Evolutionary conservation across 306 rosid species (phyloP), one percentile per base, ranked within the genome.

Genomic region (Erythrophleum fordii): DNA sequence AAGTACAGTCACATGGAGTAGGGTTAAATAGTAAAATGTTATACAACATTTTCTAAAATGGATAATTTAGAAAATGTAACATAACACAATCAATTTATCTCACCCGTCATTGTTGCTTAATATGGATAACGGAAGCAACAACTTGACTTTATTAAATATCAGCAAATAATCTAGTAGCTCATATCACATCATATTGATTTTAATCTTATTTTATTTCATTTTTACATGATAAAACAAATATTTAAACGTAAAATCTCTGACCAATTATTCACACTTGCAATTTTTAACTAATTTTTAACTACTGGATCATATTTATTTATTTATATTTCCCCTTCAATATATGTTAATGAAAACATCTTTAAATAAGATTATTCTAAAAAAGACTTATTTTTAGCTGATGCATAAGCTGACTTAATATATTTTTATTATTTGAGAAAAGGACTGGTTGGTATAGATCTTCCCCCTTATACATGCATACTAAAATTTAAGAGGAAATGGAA

Each of bases 71-170:
- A 62, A 62, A 14, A 28, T 28, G 39, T 28, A 26, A 60, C 8
- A 6, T 17, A 25, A 31, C 42, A 31, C 69, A 6, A 1, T 29
- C 17, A 49, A 29, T 17, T 11, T 31, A 4, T 17, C 42, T 11
- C n/a, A 61, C 69, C 5, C 0, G 44, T 62, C 69, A 11, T 29
- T 62, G 69, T 62, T 62, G 69, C 69, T 62, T 62, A 14, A 62
- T 34, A 0, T 16, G 45, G 0, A 31, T 18, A 9, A 34, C 1
- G 25, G 45, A 64, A 34, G 69, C 69, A 64, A 34, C 45, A 3
- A 7, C 14, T 44, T 8, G 48, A 8, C 48, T 39, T 2, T 6
- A 31, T 4, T 1, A 31, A 1, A 31, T 31, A 31, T 53, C 11
- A 11, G 34, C 11, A 22, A 11, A 0, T 25, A 11, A 58, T 23